phyloP scores from a whole-genome alignment of 2,329 filamentous ascomycete genomes.

The Lachnellula suecica region DNA sequence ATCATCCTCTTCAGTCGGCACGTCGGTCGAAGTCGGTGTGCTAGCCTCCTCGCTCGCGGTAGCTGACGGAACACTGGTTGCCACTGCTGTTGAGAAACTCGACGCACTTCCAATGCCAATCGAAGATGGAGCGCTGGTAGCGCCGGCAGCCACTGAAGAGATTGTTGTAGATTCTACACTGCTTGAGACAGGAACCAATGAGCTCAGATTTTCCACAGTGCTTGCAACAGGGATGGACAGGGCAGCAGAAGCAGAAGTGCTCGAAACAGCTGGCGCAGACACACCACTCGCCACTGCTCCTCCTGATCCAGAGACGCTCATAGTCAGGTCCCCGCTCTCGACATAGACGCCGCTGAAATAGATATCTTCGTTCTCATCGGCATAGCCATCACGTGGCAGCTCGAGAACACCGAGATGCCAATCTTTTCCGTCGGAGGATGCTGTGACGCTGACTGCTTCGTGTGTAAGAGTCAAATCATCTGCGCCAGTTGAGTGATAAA shows the following conservation, averaged over 20 bases:
- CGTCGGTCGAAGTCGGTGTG: neutral
- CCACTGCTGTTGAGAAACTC: neutral
- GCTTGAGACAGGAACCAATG: too few relatives aligned
- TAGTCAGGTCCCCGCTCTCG: constrained; percentile 52
- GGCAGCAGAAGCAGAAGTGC: neutral
- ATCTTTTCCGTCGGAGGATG: constrained; percentile 64
- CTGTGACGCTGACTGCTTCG: constrained; percentile 55
- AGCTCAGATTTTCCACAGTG: too few relatives aligned
- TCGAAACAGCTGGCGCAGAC: neutral
- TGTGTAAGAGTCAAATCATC: constrained; percentile 56
- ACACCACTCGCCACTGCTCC: neutral
- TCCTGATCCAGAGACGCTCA: constrained; percentile 32
- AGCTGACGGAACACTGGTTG: neutral
- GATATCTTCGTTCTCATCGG: constrained; percentile 58
- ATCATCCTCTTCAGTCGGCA: neutral
- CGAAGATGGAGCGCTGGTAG: neutral
- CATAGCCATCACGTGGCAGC: constrained; percentile 53
- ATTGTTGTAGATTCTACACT: too few relatives aligned
- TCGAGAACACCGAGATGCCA: constrained; percentile 71
- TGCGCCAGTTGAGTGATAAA: constrained; percentile 66
- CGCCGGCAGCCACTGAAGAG: neutral
- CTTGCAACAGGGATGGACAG: too few relatives aligned
- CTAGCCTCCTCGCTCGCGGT: neutral
- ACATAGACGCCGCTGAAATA: constrained; percentile 71
- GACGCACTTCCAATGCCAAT: neutral